Evolutionary conservation across 2,329 filamentous ascomycete genomes (phyloP), one percentile per base, ranked within the genome.

Genomic region (Aspergillus fructus): DNA sequence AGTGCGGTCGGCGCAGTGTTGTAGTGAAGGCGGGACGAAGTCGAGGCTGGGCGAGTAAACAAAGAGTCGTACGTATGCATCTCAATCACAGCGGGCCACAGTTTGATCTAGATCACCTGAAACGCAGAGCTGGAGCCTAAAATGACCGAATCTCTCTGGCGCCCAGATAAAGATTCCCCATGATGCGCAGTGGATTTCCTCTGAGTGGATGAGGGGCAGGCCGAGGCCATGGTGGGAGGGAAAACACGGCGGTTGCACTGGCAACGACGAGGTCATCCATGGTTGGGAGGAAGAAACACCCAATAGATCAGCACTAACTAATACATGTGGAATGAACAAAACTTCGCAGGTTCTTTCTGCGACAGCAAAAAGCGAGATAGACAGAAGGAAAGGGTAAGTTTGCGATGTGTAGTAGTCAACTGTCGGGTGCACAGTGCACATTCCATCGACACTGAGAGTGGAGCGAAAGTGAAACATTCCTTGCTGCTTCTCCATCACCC

Each of bases 171-270:
- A 49, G 34, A 54, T 45, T 37, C 55, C 52, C 58, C 61, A 52
- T 54, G 59, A 24, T 53, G 37, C 34, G 42, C 30, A 15, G 47
- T 40, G 43, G 46, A 49, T 53, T 39, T 48, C 12, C 50, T 21
- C 9, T 52, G 56, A 56, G 55, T 61, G 53, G 56, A 41, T 59
- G 63, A 59, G 61, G 57, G 61, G 61, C 49, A 43, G 59, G 47
- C 23, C 51, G 37, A 34, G 46, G 24, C 37, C 45, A 46, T 30
- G 49, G 55, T 50, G 49, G 55, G 51, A 49, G 23, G 45, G 49
- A 59, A 55, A 61, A 63, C 62, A 63, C 60, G 60, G 63, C 53
- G 40, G 63, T 65, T 65, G 63, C 63, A 55, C 57, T 50, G 59
- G 63, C 63, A 65, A 65, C 63, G 30, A 47, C 15, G 30, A 49